Percentiles rank a stretch among this genome's conserved stretches.
These are phyloP conservation scores for Hyparrhenia diplandra DNA, from an alignment of 176 grass and related monocot species.

Conservation along the genomic window DNA sequence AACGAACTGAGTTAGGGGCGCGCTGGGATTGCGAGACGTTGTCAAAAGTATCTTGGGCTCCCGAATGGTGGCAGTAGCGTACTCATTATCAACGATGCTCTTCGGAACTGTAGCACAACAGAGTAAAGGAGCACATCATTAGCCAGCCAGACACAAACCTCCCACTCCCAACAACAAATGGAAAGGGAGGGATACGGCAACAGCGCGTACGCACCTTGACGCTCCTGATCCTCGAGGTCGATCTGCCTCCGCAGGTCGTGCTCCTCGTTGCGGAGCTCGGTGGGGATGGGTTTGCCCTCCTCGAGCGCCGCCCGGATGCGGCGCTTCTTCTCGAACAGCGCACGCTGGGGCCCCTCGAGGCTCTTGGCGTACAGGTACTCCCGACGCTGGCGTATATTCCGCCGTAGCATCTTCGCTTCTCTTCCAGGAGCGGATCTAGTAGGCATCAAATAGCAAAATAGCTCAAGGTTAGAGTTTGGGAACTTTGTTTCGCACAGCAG, in stretches of 20 bases:
- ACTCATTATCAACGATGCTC: slow-evolving; percentile 78
- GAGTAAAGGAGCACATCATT: not conserved
- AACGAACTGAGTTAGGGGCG: slow-evolving; percentile 70
- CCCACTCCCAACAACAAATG: not conserved
- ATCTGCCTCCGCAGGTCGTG: slow-evolving; percentile 63
- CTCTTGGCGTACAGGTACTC: slow-evolving; percentile 90
- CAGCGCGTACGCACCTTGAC: slow-evolving; percentile 30
- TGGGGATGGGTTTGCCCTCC: slow-evolving; percentile 90
- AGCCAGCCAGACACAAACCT: not conserved
- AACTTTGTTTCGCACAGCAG: not conserved
- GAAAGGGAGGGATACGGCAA: not conserved
- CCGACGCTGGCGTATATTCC: slow-evolving; percentile 44
- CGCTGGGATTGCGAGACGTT: slow-evolving; percentile 85
- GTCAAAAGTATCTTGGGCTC: slow-evolving; percentile 91
- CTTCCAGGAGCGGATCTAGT: not conserved
- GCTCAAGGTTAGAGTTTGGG: not conserved
- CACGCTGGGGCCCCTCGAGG: slow-evolving; percentile 76
- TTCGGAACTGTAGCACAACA: slow-evolving; percentile 43
- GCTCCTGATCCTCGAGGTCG: slow-evolving; percentile 76
- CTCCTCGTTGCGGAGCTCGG: slow-evolving; percentile 91
- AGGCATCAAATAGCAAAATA: not conserved
- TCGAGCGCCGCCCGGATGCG: slow-evolving; percentile 76
- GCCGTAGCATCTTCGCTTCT: slow-evolving; percentile 48
- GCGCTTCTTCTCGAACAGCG: slow-evolving; percentile 93
- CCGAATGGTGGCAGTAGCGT: slow-evolving; percentile 38